Percentiles rank a stretch among this genome's conserved stretches.
phyloP scores from a whole-genome alignment of 2,329 filamentous ascomycete genomes.

The Beauveria bassiana region DNA sequence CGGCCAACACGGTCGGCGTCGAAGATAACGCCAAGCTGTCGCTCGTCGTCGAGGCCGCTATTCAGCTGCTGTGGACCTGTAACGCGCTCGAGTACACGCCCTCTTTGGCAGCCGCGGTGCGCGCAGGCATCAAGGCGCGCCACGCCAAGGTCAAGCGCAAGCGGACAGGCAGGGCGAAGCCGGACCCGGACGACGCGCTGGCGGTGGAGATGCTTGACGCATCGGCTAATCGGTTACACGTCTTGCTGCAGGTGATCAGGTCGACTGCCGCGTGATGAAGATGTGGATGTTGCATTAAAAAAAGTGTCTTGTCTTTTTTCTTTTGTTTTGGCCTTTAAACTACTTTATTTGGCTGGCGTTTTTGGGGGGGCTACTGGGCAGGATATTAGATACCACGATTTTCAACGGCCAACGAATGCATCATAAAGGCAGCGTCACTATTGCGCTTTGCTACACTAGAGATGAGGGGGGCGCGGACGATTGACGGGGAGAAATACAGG shows the following conservation, averaged over 20 bases:
- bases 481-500: not conserved
- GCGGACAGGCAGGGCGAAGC: slow-evolving; percentile 26
- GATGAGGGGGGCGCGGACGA: not conserved
- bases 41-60: slow-evolving; percentile 57
- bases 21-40: slow-evolving; percentile 69
- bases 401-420: not conserved
- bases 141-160: slow-evolving; percentile 38
- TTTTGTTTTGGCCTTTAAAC: not conserved
- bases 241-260: slow-evolving; percentile 30
- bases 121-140: slow-evolving; percentile 41
- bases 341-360: not conserved
- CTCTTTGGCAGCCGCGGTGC: slow-evolving; percentile 31
- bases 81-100: slow-evolving; percentile 28
- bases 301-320: not conserved
- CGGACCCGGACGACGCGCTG: slow-evolving; percentile 29
- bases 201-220: slow-evolving; percentile 36
- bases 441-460: not conserved
- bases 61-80: slow-evolving; percentile 43
- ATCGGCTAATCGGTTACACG: slow-evolving; percentile 36
- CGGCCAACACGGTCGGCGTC: slow-evolving; percentile 51
- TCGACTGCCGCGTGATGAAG: slow-evolving; percentile 15
- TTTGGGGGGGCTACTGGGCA: not conserved
- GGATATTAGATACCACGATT: slow-evolving; percentile 3
- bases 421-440: not conserved
- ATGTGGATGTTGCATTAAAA: slow-evolving; percentile 7